Evolutionary conservation across 352 stramenopile genomes (phyloP).

Genomic region (Globisporangium spinosum): DNA sequence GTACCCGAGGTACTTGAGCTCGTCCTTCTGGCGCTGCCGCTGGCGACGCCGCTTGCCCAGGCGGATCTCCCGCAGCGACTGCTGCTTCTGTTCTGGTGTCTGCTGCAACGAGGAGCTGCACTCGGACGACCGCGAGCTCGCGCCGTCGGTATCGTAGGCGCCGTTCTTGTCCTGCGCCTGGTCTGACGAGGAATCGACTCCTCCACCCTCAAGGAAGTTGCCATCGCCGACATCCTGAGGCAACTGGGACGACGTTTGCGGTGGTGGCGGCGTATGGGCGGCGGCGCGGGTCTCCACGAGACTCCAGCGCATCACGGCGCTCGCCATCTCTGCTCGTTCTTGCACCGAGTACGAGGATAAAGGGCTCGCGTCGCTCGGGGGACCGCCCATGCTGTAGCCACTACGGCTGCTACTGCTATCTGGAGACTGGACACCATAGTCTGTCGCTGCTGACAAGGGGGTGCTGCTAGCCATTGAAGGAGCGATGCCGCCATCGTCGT

Average conservation of each 20-base stretch:
- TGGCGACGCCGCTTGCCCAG: constrained; percentile 5
- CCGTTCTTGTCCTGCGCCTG: not conserved
- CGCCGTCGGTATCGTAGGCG: not conserved
- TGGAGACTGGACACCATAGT: not conserved
- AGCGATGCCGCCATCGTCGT: not conserved
- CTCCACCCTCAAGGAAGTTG: not conserved
- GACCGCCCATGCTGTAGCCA: not conserved
- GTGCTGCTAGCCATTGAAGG: not conserved
- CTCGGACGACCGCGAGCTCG: not conserved
- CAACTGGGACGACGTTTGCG: not conserved
- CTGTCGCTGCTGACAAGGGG: not conserved
- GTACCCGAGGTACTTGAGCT: not conserved
- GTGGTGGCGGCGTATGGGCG: not conserved
- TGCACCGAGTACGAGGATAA: not conserved
- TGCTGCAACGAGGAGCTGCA: not conserved
- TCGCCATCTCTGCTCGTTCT: not conserved
- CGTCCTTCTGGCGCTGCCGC: not conserved
- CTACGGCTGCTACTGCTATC: not conserved
- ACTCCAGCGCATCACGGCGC: not conserved
- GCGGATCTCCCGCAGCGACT: not conserved
- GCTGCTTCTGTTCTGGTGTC: not conserved
- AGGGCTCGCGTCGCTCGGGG: not conserved
- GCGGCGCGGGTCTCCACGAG: not conserved
- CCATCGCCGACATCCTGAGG: not conserved
- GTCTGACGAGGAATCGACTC: not conserved